A percentile compares a stretch with the other conserved stretches of the same genome.
Conservation (phyloP, 768 basidiomycete genomes). For the Tremella mesenterica region DNA sequence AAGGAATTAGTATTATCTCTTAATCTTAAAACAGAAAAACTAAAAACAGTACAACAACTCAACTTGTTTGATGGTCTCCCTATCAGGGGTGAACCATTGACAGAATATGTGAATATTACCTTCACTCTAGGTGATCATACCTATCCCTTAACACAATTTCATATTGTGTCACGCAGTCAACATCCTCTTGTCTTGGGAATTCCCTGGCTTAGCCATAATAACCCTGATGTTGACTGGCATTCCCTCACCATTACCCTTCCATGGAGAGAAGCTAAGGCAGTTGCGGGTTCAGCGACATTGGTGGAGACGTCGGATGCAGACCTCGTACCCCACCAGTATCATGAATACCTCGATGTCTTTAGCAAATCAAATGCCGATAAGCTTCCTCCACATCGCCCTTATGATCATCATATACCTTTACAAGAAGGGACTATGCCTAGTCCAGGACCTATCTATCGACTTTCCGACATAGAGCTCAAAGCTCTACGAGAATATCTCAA, state of each 20-base stretch:
- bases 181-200: conserved; percentile 1
- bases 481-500: conserved; percentile 46
- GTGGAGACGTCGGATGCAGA: background rate
- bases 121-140: background rate
- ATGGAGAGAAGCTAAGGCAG: too few relatives aligned
- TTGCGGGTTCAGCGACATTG: too few relatives aligned
- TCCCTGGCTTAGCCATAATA: background rate
- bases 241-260: background rate
- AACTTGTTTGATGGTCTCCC: background rate
- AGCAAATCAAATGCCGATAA: conserved; percentile 2
- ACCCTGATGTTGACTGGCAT: conserved; percentile 7
- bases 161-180: background rate
- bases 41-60: background rate
- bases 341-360: conserved; percentile 8
- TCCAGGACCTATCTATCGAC: conserved; percentile 42
- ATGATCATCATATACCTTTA: too few relatives aligned
- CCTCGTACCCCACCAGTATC: conserved; percentile 3
- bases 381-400: too few relatives aligned
- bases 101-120: background rate
- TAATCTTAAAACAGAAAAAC: background rate
- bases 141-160: conserved; percentile 1
- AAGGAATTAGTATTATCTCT: background rate
- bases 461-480: conserved; percentile 42
- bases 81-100: background rate
- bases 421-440: conserved; percentile 22